A percentile compares a stretch with the other conserved stretches of the same genome.
These are phyloP conservation scores for Coemansia sp. DNA, from an alignment of 192 early-diverging fungal species.

Conservation along the genomic window DNA sequence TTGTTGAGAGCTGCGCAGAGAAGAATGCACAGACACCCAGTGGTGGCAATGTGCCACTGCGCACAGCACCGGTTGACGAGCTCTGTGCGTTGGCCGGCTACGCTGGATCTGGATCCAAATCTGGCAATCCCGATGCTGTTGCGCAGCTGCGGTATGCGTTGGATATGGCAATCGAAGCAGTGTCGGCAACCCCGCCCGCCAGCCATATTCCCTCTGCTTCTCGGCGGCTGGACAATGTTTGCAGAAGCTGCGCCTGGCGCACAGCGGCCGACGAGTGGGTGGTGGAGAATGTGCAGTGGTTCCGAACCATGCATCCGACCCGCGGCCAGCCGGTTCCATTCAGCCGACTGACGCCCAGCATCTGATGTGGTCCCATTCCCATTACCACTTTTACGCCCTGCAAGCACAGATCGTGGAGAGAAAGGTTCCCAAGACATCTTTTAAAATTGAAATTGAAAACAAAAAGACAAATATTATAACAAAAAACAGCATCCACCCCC, in stretches of 20 bases:
- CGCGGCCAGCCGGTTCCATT: conserved; percentile 3
- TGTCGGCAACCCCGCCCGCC: neutral
- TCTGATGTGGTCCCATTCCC: no score
- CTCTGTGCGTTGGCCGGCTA: neutral
- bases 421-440: no score
- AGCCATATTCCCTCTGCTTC: neutral
- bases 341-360: neutral
- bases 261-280: conserved; percentile 12
- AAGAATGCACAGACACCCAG: neutral
- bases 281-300: conserved; percentile 7
- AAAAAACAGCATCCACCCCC: neutral
- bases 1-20: neutral
- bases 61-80: neutral
- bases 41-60: neutral
- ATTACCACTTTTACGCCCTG: no score
- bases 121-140: neutral
- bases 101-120: neutral
- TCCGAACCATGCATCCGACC: conserved; percentile 11
- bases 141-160: conserved; percentile 8
- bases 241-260: neutral
- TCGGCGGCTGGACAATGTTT: neutral
- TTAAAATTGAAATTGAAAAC: neutral
- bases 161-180: conserved; percentile 13
- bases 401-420: no score
- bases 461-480: neutral